Conservation (phyloP, 2,329 filamentous ascomycete genomes). For the Beauveria caledonica region DNA sequence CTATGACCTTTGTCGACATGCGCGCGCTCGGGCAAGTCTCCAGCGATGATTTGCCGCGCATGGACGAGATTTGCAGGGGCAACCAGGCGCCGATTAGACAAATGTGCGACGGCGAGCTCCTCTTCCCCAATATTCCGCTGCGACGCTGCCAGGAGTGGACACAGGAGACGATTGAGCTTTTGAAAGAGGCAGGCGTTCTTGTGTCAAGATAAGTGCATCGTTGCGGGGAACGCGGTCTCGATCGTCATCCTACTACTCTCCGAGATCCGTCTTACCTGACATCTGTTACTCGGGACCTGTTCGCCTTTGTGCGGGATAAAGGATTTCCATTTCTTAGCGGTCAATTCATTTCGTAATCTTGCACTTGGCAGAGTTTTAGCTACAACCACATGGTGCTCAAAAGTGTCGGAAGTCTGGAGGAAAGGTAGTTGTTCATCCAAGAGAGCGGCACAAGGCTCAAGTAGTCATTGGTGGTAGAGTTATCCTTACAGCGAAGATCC, state of each 20-base stretch:
- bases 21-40: neutral
- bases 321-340: neutral
- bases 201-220: neutral
- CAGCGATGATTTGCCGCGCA: neutral
- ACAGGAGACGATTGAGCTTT: neutral
- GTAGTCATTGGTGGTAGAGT: too few species aligned
- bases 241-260: constrained; percentile 6
- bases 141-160: constrained; percentile 1
- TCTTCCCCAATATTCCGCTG: neutral
- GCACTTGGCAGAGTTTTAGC: too few species aligned
- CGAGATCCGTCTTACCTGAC: constrained; percentile 10
- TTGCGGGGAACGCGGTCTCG: neutral
- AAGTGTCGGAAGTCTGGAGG: too few species aligned
- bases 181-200: neutral
- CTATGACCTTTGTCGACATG: neutral
- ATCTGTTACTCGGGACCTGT: constrained; percentile 11
- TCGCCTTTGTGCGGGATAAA: constrained; percentile 11
- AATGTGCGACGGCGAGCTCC: neutral
- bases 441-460: too few species aligned
- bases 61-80: neutral
- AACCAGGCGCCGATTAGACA: neutral
- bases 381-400: too few species aligned
- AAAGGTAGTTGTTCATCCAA: too few species aligned
- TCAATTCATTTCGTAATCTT: too few species aligned
- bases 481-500: too few species aligned